These are phyloP conservation scores for Thuidium tamariscinum DNA, from an alignment of 225 moss, liverwort and hornwort genomes.

Conservation along the genomic window DNA sequence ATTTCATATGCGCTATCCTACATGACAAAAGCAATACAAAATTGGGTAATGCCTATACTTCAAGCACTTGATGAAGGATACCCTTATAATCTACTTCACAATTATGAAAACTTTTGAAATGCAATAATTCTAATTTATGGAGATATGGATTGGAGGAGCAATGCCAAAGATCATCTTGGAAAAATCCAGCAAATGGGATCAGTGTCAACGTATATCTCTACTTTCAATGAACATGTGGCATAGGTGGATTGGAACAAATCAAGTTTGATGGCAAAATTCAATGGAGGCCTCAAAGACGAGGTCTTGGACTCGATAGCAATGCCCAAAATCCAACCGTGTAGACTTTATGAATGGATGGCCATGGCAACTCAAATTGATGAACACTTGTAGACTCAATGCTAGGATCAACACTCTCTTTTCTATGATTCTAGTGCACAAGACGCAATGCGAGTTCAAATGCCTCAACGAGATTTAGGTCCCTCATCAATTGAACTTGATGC, in stretches of 20 bases:
- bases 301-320: neutral
- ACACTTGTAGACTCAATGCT: fast-evolving
- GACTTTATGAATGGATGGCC: neutral
- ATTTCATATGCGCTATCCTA: neutral
- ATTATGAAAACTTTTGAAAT: neutral
- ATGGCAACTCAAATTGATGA: neutral
- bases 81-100: fast-evolving
- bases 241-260: neutral
- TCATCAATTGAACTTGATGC: too few relatives aligned
- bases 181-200: fast-evolving
- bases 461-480: fast-evolving
- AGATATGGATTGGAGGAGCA: neutral
- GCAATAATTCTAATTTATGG: neutral
- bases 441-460: fast-evolving
- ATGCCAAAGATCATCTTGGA: fast-evolving
- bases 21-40: fast-evolving
- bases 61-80: neutral
- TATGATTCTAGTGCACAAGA: fast-evolving
- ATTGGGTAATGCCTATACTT: neutral
- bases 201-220: fast-evolving
- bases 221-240: neutral
- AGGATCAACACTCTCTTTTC: fast-evolving
- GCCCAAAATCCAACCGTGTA: neutral
- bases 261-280: neutral
- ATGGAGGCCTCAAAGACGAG: fast-evolving